A percentile compares a stretch with the other conserved stretches of the same genome.
These are phyloP conservation scores for Vickermania ingenoplastis DNA, from an alignment of 208 protist genomes.

Conservation along the genomic window DNA sequence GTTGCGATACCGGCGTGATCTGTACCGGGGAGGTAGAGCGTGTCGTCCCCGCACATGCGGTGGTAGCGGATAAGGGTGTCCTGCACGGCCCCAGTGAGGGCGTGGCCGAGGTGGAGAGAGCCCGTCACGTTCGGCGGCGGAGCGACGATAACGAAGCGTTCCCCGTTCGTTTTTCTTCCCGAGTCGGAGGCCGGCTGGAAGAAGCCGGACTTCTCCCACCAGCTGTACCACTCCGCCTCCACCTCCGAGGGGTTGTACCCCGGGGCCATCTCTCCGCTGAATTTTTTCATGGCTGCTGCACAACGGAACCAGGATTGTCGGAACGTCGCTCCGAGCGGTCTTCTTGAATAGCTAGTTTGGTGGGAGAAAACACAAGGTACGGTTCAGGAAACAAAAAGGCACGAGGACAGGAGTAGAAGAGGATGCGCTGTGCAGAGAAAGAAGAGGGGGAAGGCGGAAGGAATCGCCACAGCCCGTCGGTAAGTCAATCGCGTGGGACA, in stretches of 20 bases:
- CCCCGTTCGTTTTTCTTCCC: slow-evolving; percentile 39
- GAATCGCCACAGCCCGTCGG: no score
- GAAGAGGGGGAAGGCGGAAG: no score
- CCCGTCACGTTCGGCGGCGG: slow-evolving; percentile 99
- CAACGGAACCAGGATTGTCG: not conserved
- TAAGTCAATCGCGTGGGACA: no score
- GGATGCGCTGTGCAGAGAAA: slow-evolving; percentile 3
- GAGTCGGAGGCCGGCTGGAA: slow-evolving; percentile 90
- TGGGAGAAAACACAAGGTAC: not conserved
- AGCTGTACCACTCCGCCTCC: slow-evolving; percentile 97
- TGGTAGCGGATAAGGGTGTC: slow-evolving; percentile 94
- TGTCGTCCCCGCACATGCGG: slow-evolving; percentile 95
- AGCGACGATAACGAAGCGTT: slow-evolving; percentile 95
- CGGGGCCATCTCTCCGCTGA: slow-evolving; percentile 75
- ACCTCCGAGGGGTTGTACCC: slow-evolving; percentile 92
- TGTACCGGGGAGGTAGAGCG: slow-evolving; percentile 98
- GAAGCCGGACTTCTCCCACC: slow-evolving; percentile 96
- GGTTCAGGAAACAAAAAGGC: not conserved
- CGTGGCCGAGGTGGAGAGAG: slow-evolving; percentile 99
- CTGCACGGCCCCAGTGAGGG: slow-evolving; percentile 94
- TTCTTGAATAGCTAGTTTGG: not conserved
- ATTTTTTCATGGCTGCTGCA: slow-evolving; percentile 24
- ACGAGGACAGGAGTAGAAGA: not conserved
- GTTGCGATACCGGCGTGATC: slow-evolving; percentile 99
- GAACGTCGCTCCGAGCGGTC: not conserved